Conservation (phyloP, 2,329 filamentous ascomycete genomes). For the Fusarium sororula region DNA sequence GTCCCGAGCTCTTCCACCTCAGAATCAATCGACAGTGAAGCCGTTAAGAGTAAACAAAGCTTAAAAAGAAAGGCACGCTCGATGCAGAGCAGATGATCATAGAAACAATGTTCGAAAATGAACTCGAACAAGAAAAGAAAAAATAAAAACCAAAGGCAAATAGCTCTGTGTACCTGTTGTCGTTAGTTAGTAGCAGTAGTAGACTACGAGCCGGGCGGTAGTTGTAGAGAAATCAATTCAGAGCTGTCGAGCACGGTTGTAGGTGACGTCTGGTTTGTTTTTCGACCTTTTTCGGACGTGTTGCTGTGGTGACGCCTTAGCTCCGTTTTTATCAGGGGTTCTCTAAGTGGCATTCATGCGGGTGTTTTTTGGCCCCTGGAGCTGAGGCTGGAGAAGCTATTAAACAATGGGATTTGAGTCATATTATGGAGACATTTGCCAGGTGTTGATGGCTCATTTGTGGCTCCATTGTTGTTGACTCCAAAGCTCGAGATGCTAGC, state of each 20-base stretch:
- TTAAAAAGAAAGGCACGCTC: constrained; percentile 28
- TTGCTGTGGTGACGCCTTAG: constrained; percentile 38
- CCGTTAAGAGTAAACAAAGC: constrained; percentile 34
- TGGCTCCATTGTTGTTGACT: background rate
- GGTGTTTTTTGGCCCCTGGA: constrained; percentile 5
- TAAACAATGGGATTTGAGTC: background rate
- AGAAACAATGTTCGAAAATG: constrained; percentile 34
- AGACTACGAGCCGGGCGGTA: constrained; percentile 2
- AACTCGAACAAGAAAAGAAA: constrained; percentile 9
- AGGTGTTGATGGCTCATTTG: background rate
- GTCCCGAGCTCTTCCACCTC: constrained; percentile 2
- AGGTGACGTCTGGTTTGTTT: constrained; percentile 43
- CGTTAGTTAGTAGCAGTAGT: constrained; percentile 9
- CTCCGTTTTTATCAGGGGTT: constrained; percentile 18
- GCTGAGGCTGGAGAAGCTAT: background rate
- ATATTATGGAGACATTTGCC: background rate
- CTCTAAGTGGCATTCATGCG: background rate
- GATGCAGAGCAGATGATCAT: constrained; percentile 25
- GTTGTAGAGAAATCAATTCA: constrained; percentile 16
- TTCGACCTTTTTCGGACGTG: constrained; percentile 11
- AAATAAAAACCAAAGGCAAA: constrained; percentile 43
- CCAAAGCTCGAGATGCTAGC: background rate
- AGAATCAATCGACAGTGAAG: background rate
- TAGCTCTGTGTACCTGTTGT: constrained; percentile 18
- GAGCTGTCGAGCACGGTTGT: constrained; percentile 24